Base-by-base conservation (phyloP, 1,139 yeast genomes). In the Debaryomyces nepalensis region DNA sequence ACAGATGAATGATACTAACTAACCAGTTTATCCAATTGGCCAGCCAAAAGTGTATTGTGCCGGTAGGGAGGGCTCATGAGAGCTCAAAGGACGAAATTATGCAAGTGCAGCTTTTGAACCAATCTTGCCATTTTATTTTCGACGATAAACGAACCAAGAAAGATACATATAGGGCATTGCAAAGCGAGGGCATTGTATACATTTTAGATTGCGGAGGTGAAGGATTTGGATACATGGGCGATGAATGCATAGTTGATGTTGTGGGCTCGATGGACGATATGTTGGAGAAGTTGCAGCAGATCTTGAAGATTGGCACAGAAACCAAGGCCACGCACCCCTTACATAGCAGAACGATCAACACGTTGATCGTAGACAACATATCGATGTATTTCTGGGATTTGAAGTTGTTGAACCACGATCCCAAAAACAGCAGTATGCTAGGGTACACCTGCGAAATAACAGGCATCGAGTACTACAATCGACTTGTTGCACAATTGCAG, bases 331-430 rank as follows among this genome's bases (percentile, higher is more conserved):
- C 12, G n/a, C 37, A 37, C 16, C 21, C 33, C 9, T 31, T 41
- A 10, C n/a, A 26, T 19, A 21, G 22, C 15, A 26, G n/a, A 12
- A 37, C 16, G n/a, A 48, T 61, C 15, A 51, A 53, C 31, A 55
- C 60, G 5, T 24, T 64, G 8, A 41, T 64, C 4, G 48, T 64
- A 6, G 68, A 64, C 37, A 58, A 46, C 35, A 34, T 46, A n/a
- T 68, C 75, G 3, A 52, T 59, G 14, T 68, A 59, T 41, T 68
- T 59, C 45, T 72, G 75, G 73, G 61, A 60, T 14, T 46, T 66
- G 24, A 57, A 57, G 41, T 30, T 48, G 23, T 38, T 53, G 19
- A 54, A 55, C 34, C 39, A 44, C 23, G 36, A 35, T 30, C 26
- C 37, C 20, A 33, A 41, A 20, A 52, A 54, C 33, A 50, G 45